Evolutionary conservation across 768 basidiomycete genomes (phyloP).

Genomic region (Pleurotus giganteus): DNA sequence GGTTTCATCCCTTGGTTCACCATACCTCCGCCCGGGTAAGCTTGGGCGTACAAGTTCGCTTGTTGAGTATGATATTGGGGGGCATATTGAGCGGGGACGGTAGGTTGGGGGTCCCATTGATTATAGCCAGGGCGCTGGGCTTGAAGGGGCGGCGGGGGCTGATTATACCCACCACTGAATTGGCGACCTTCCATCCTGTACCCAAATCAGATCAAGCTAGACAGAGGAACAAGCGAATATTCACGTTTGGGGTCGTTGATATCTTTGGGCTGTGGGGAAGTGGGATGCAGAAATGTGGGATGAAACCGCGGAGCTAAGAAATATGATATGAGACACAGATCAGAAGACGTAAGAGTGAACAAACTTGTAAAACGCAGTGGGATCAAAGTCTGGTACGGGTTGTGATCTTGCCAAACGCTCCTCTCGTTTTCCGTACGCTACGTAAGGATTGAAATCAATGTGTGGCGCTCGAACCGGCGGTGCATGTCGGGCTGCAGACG

Average conservation of each 20-base stretch:
- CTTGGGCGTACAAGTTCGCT: not conserved
- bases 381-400: slow-evolving; percentile 16
- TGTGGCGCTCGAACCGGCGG: slow-evolving; percentile 13
- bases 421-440: slow-evolving; percentile 39
- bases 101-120: not conserved
- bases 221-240: not conserved
- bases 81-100: not conserved
- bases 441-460: slow-evolving; percentile 42
- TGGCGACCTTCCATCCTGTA: slow-evolving; percentile 3
- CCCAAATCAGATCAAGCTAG: not conserved
- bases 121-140: not conserved
- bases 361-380: slow-evolving; percentile 59
- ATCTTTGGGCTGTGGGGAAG: slow-evolving; percentile 7
- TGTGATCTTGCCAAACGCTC: slow-evolving; percentile 8
- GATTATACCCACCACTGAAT: not conserved
- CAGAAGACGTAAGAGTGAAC: slow-evolving; percentile 13
- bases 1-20: not conserved
- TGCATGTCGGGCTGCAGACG: slow-evolving; percentile 10
- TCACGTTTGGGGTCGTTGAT: slow-evolving; percentile 5
- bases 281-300: slow-evolving; percentile 12
- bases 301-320: not conserved
- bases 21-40: not conserved
- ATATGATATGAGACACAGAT: not conserved
- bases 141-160: not conserved
- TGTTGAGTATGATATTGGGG: slow-evolving; percentile 1